Base-by-base conservation (phyloP, 805 yeast species). In the Monosporozyma yasuniensis region DNA sequence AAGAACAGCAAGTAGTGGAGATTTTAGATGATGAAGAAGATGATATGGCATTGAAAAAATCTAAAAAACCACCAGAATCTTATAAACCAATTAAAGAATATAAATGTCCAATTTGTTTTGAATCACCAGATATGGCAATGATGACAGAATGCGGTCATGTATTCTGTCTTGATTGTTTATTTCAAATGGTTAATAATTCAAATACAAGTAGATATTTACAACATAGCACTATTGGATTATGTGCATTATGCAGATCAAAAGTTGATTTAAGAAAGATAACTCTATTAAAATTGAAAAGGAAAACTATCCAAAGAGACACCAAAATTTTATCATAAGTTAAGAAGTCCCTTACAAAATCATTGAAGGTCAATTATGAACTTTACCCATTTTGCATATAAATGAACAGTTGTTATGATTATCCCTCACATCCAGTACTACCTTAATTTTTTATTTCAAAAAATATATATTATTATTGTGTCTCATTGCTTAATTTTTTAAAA, bases 121-220 rank as follows among this genome's bases (percentile, higher is more conserved):
- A 78, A 8, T 70, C 74, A 4, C 79, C 81, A 2, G 72, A 67
- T 14, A 56, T 66, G 6, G 74, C 81, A 1, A 70, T 72, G 28
- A 74, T 74, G 16, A 69, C 79, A 3, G 75, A 77, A 0, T 80
- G 84, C 63, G 84, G 84, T 0, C 84, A 80, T 59, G 65, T 76
- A 2, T 79, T 73, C 56, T 80, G 84, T 56, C 67, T 73, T 5
- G 73, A 72, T 25, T 80, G 84, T 58, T 66, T 76, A 4, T 79
- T 75, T 52, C 66, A 70, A 52, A 75, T 74, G 61, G 72, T 76
- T 32, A 74, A 77, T 11, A 71, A 69, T 56, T 78, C 78, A 37
- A 73, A 44, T 22, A 23, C 37, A 12, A 44, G 19, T 21, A 44
- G 46, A 44, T 11, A 44, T 44, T 19, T 22, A 14, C 65, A 59